Percentiles rank a stretch among this genome's conserved stretches.
Evolutionary conservation across 148 eudicot genomes (phyloP).

Genomic region (Chenopodium berlandieri): DNA sequence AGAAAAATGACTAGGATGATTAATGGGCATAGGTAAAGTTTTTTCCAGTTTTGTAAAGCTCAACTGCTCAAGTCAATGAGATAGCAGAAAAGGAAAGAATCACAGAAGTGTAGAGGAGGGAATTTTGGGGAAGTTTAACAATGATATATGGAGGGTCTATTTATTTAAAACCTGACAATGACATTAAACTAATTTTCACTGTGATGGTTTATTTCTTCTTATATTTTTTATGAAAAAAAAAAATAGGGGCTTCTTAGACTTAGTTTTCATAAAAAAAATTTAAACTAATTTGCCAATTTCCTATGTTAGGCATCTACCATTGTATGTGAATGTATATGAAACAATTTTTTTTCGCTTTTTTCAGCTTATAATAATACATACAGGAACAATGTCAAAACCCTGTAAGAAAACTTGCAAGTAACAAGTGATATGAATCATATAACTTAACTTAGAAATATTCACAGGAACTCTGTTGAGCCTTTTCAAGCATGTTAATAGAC

Average conservation of each 20-base stretch:
- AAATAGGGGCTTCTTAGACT: neutral
- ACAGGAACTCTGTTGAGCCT: too few relatives aligned
- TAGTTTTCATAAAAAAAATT: neutral
- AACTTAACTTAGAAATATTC: too few relatives aligned
- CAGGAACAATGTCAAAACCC: too few relatives aligned
- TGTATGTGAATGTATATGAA: too few relatives aligned
- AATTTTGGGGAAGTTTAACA: neutral
- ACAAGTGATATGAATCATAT: too few relatives aligned
- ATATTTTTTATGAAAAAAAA: too few relatives aligned
- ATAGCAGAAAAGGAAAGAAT: neutral
- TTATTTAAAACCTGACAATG: neutral
- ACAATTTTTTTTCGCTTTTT: too few relatives aligned
- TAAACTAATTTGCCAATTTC: neutral
- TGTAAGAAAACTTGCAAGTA: too few relatives aligned
- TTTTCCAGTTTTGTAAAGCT: constrained; percentile 15
- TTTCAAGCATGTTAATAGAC: too few relatives aligned
- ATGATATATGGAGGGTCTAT: neutral
- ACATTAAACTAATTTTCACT: neutral
- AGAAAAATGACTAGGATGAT: neutral
- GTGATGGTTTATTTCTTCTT: too few relatives aligned
- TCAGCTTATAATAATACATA: too few relatives aligned
- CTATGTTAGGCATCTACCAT: neutral
- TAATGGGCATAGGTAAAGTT: neutral
- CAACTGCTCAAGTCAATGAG: constrained; percentile 3
- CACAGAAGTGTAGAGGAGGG: neutral